Conservation (phyloP, 805 yeast genomes). For the Candida maesae region DNA sequence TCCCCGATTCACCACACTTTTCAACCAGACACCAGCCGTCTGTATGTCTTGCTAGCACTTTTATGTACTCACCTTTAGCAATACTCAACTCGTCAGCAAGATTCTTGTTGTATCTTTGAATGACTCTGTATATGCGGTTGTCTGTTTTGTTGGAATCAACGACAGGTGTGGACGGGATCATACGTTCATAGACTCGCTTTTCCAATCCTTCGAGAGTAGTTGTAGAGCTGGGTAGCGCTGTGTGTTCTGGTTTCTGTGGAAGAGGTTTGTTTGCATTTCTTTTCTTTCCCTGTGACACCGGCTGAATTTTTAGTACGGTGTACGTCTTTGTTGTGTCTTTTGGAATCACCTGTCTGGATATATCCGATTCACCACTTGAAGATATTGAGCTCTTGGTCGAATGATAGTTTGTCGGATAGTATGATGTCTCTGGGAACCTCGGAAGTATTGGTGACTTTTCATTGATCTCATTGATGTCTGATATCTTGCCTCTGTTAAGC, state of each 20-base stretch:
- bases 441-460: constrained; percentile 24
- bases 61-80: constrained; percentile 30
- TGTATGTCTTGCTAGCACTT: constrained; percentile 36
- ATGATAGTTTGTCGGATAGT: constrained; percentile 9
- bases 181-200: constrained; percentile 15
- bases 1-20: constrained; percentile 29
- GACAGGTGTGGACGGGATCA: constrained; percentile 21
- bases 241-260: not conserved
- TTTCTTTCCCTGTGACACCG: constrained; percentile 9
- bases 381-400: constrained; percentile 6
- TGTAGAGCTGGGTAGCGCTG: not conserved
- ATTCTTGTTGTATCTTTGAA: constrained; percentile 27
- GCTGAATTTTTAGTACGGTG: constrained; percentile 17
- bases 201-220: constrained; percentile 21
- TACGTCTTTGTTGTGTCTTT: constrained; percentile 4
- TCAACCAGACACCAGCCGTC: constrained; percentile 45
- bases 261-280: constrained; percentile 9
- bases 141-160: constrained; percentile 12
- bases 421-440: constrained; percentile 19
- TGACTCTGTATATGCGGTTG: constrained; percentile 21
- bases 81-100: constrained; percentile 36
- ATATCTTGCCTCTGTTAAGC: constrained; percentile 14
- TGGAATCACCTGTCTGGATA: constrained; percentile 15
- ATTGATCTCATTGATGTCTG: constrained; percentile 5
- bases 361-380: constrained; percentile 1